These are phyloP conservation scores for Penicillium sp. DNA, from an alignment of 2,329 filamentous ascomycete species.

Conservation along the genomic window DNA sequence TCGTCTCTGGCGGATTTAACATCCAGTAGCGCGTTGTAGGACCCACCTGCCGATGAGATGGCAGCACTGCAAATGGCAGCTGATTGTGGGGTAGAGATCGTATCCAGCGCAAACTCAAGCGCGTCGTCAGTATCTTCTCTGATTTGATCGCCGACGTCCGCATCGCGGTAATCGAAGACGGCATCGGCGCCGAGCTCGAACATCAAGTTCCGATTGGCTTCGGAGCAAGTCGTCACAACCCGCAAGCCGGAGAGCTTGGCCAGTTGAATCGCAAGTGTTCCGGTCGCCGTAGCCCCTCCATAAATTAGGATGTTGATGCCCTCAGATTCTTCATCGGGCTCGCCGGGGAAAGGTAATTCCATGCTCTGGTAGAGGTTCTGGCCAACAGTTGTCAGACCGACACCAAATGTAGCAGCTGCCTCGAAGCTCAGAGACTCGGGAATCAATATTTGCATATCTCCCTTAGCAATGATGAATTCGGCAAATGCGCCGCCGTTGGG, in stretches of 20 bases:
- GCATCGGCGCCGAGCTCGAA: constrained; percentile 32
- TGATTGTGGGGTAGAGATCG: constrained; percentile 21
- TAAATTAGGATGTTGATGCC: constrained; percentile 28
- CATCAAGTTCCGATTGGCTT: constrained; percentile 19
- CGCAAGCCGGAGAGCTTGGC: constrained; percentile 33
- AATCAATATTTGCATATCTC: constrained; percentile 49
- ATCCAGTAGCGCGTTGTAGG: constrained; percentile 21
- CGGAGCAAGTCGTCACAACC: constrained; percentile 27
- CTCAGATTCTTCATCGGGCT: not conserved
- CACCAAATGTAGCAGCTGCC: constrained; percentile 54
- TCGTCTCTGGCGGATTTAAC: constrained; percentile 17
- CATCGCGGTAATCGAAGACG: constrained; percentile 37
- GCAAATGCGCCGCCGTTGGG: constrained; percentile 55
- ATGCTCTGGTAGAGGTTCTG: constrained; percentile 43
- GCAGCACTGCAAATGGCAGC: constrained; percentile 22
- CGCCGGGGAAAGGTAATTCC: constrained; percentile 27
- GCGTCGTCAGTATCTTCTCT: constrained; percentile 22
- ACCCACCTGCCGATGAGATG: constrained; percentile 18
- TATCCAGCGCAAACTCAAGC: constrained; percentile 22
- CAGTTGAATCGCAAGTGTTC: constrained; percentile 42
- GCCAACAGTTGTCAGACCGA: constrained; percentile 54
- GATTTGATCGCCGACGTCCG: constrained; percentile 29
- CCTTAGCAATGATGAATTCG: constrained; percentile 54
- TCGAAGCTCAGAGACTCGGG: constrained; percentile 51
- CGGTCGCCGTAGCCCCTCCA: constrained; percentile 41